A percentile compares a stretch with the other conserved stretches of the same genome.
Evolutionary conservation across 1,139 yeast genomes (phyloP).

Genomic region (Debaryomyces sp.): DNA sequence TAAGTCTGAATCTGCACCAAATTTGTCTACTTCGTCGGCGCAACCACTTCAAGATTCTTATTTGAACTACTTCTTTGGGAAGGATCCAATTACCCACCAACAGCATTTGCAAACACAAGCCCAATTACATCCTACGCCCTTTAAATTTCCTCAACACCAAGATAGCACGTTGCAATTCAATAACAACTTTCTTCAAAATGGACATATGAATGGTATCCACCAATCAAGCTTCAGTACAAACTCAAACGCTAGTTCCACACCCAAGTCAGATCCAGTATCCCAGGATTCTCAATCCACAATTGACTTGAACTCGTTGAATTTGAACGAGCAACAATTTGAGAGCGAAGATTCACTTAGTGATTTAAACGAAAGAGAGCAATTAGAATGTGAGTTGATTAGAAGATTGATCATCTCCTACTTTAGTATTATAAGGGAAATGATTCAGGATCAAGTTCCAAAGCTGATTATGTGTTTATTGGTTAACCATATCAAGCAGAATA

Average conservation of each 20-base stretch:
- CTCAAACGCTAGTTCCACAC: constrained; percentile 4
- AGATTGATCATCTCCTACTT: constrained; percentile 89
- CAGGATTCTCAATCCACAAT: constrained; percentile 13
- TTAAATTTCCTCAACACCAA: constrained; percentile 47
- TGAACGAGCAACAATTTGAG: constrained; percentile 31
- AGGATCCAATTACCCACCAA: constrained; percentile 62
- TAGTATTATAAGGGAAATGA: constrained; percentile 87
- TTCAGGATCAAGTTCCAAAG: constrained; percentile 97
- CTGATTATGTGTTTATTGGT: constrained; percentile 96
- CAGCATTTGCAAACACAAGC: constrained; percentile 52
- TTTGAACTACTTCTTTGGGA: constrained; percentile 91
- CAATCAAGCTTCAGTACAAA: constrained; percentile 2
- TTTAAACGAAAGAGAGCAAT: constrained; percentile 82
- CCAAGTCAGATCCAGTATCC: constrained; percentile 6
- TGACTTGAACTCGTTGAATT: constrained; percentile 14
- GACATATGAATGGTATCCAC: constrained; percentile 14
- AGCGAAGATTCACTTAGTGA: constrained; percentile 41
- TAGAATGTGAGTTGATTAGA: constrained; percentile 93
- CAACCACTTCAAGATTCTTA: constrained; percentile 61
- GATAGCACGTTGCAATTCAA: constrained; percentile 47
- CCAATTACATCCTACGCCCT: constrained; percentile 54
- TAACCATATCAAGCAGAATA: constrained; percentile 80
- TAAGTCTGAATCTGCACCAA: constrained; percentile 28
- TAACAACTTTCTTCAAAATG: constrained; percentile 30
- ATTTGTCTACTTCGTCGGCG: constrained; percentile 13